Base-by-base conservation (phyloP, 108 stramenopile genomes). In the Discostella pseudostelligera region DNA sequence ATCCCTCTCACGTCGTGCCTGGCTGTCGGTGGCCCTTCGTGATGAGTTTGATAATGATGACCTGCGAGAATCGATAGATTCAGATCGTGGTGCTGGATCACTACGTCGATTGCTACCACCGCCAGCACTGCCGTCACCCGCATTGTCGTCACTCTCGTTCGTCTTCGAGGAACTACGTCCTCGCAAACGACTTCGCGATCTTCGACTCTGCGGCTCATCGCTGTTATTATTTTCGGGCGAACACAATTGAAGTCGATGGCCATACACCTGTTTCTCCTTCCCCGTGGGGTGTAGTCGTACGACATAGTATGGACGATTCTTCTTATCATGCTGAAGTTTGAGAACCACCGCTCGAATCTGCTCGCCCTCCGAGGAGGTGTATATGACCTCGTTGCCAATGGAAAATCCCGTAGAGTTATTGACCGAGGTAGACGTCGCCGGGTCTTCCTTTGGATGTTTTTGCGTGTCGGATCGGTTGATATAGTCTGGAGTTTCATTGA, bases 201-300 rank as follows among this genome's bases (percentile, higher is more conserved):
- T 25, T 59, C 59, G 13, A 11, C 13, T 42, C 17, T 9, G 43
- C 0, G 24, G 21, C 13, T 37, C 2, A 10, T 36, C 17, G 19
- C 28, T 0, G 37, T 25, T 12, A 37, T 24, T 26, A 24, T 47
- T 46, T 32, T 62, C 9, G 28, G 20, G 14, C 3, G 7, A 43
- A 14, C 35, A 3, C 5, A 63, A 55, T 46, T 61, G 56, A 8
- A 76, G 74, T 49, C 74, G 74, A 59, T 76, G 74, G 3, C 66
- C 74, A 36, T 76, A 76, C 21, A 76, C 74, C 56, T 63, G 66
- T 36, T 76, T 76, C 48, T 76, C 74, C 37, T 76, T 66, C 10
- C 74, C 74, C 1, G 37, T 56, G n/a, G 55, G 32, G 4, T 63
- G 62, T 4, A 49, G 62, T 3, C 53, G 44, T 8, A 76, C 58